phyloP scores from a whole-genome alignment of 1,284 basidiomycete species.

The Rhodotorula mucilaginosa region DNA sequence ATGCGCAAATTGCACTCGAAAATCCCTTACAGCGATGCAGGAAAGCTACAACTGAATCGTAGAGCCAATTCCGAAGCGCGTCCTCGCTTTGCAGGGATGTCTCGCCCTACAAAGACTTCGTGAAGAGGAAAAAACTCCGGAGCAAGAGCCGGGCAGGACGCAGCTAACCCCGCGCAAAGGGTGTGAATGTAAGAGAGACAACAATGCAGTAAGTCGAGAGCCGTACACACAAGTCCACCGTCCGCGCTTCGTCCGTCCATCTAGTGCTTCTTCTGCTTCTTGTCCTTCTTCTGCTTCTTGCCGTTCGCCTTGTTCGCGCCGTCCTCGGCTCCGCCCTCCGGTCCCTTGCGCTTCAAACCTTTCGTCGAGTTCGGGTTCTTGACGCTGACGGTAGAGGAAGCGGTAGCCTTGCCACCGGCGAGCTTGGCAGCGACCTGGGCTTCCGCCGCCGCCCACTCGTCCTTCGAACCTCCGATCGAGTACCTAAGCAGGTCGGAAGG shows the following conservation, averaged over 20 bases:
- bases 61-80: too few relatives aligned
- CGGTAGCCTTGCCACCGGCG: conserved; percentile 50
- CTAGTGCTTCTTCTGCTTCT: conserved; percentile 37
- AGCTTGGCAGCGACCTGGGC: conserved; percentile 61
- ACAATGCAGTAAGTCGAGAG: background rate
- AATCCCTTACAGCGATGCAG: too few relatives aligned
- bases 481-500: conserved; percentile 56
- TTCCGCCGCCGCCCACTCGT: conserved; percentile 63
- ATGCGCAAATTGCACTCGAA: too few relatives aligned
- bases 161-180: too few relatives aligned
- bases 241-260: background rate
- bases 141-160: too few relatives aligned
- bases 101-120: too few relatives aligned
- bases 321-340: conserved; percentile 53
- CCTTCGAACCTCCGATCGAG: conserved; percentile 63
- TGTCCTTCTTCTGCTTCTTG: conserved; percentile 44
- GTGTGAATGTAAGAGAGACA: background rate
- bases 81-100: too few relatives aligned
- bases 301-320: conserved; percentile 32
- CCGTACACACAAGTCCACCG: background rate
- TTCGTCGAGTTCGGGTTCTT: conserved; percentile 55
- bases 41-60: too few relatives aligned
- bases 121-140: too few relatives aligned
- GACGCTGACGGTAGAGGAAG: conserved; percentile 71
- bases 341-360: conserved; percentile 63